These are phyloP conservation scores for Penicillium pulvis DNA, from an alignment of 495 filamentous ascomycete genomes.

Conservation along the genomic window DNA sequence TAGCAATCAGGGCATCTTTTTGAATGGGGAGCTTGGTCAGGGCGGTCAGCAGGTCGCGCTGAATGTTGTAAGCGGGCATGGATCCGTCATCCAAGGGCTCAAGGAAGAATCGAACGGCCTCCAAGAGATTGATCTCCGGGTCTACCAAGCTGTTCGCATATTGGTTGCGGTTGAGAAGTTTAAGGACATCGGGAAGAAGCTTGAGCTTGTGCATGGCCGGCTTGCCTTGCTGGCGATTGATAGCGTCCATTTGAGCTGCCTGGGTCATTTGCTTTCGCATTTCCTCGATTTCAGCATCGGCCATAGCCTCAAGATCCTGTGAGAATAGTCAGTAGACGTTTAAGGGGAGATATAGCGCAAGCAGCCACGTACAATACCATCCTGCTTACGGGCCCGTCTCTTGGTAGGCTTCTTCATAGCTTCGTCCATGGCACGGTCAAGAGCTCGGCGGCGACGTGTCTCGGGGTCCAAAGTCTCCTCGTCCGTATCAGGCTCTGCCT, in stretches of 20 bases:
- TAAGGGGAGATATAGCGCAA: background rate
- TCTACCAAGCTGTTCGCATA: conserved; percentile 85
- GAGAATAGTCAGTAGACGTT: conserved; percentile 19
- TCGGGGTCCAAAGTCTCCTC: conserved; percentile 63
- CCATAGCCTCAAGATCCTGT: conserved; percentile 86
- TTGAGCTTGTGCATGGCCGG: conserved; percentile 91
- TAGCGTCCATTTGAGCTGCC: conserved; percentile 83
- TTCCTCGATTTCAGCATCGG: conserved; percentile 84
- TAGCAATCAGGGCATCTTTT: conserved; percentile 85
- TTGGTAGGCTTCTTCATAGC: conserved; percentile 80
- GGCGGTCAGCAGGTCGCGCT: conserved; percentile 86
- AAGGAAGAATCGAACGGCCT: conserved; percentile 94
- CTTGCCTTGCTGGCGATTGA: conserved; percentile 71
- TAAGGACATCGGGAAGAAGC: conserved; percentile 89
- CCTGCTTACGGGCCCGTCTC: conserved; percentile 74
- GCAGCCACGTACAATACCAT: conserved; percentile 69
- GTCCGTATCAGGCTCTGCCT: conserved; percentile 55
- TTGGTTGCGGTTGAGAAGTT: conserved; percentile 80
- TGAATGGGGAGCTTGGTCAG: conserved; percentile 80
- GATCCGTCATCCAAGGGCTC: conserved; percentile 92
- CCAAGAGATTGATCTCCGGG: conserved; percentile 90
- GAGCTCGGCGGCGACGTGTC: conserved; percentile 68
- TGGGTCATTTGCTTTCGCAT: conserved; percentile 91
- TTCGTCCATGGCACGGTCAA: conserved; percentile 85
- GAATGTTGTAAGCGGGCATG: conserved; percentile 93